These are phyloP conservation scores for Xylariaceae sp. DNA, from an alignment of 2,329 filamentous ascomycete genomes.

Conservation along the genomic window DNA sequence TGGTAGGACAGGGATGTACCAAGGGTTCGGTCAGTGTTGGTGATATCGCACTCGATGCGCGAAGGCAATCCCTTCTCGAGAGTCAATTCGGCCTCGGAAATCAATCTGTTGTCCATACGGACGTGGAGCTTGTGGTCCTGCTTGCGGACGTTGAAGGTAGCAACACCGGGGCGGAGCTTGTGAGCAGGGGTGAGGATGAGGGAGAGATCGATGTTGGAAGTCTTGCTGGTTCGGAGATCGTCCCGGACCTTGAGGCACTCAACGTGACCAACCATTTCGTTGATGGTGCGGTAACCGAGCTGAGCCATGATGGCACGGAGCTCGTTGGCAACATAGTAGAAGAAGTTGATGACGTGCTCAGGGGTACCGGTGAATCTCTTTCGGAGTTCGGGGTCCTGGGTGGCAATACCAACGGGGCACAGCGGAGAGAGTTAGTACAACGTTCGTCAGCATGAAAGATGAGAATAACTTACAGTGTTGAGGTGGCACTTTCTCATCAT, in stretches of 20 bases:
- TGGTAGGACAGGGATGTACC: slow-evolving; percentile 94
- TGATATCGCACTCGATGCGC: slow-evolving; percentile 89
- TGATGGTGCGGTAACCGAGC: slow-evolving; percentile 89
- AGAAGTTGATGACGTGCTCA: slow-evolving; percentile 98
- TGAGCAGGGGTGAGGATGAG: slow-evolving; percentile 94
- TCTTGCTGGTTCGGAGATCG: slow-evolving; percentile 82
- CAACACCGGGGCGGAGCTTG: slow-evolving; percentile 86
- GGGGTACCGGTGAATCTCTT: slow-evolving; percentile 92
- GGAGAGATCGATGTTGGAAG: slow-evolving; percentile 86
- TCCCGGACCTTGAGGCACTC: slow-evolving; percentile 83
- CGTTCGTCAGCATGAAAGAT: background rate
- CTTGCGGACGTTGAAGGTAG: slow-evolving; percentile 96
- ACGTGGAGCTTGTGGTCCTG: slow-evolving; percentile 93
- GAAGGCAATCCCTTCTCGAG: slow-evolving; percentile 91
- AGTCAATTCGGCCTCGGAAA: slow-evolving; percentile 89
- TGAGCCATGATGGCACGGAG: slow-evolving; percentile 95
- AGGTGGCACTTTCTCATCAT: slow-evolving; percentile 78
- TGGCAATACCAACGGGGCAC: slow-evolving; percentile 88
- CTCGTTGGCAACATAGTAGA: slow-evolving; percentile 96
- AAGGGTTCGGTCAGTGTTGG: slow-evolving; percentile 92
- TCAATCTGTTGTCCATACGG: slow-evolving; percentile 93
- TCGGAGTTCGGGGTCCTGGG: slow-evolving; percentile 87
- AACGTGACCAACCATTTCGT: slow-evolving; percentile 94
- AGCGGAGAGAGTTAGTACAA: slow-evolving; percentile 51
- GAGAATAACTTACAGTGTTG: slow-evolving; percentile 11